phyloP scores from a whole-genome alignment of 2,329 filamentous ascomycete genomes.

The Berkeleyomyces basicola region DNA sequence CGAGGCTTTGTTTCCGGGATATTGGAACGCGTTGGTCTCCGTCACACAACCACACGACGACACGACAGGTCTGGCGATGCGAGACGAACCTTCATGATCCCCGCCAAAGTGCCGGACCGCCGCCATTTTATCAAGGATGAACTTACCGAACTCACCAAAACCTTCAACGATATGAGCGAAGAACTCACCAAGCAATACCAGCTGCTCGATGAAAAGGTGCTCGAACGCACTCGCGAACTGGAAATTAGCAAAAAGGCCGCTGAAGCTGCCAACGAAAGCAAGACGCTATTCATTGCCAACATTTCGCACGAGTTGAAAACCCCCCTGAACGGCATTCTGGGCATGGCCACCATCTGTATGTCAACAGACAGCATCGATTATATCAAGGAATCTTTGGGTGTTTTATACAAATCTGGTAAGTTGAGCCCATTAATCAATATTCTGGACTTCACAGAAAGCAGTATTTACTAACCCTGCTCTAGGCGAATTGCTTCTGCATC shows the following conservation, averaged over 20 bases:
- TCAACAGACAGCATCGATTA: conserved; percentile 65
- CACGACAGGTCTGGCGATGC: conserved; percentile 20
- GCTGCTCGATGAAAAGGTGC: conserved; percentile 68
- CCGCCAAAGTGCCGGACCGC: conserved; percentile 59
- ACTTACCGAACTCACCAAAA: conserved; percentile 62
- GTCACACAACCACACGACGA: conserved; percentile 16
- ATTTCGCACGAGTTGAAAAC: conserved; percentile 82
- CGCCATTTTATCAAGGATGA: conserved; percentile 71
- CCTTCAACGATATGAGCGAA: conserved; percentile 89
- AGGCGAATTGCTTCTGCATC: conserved; percentile 62
- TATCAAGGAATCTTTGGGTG: conserved; percentile 69
- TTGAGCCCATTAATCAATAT: background rate
- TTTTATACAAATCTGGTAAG: conserved; percentile 65
- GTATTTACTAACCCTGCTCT: conserved; percentile 8
- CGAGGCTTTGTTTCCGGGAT: conserved; percentile 10
- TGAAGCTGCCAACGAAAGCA: conserved; percentile 90
- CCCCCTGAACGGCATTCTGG: conserved; percentile 85
- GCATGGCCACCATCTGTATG: conserved; percentile 88
- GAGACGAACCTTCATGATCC: conserved; percentile 60
- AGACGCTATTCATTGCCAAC: conserved; percentile 94
- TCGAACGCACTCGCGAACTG: conserved; percentile 64
- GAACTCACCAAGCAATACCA: conserved; percentile 78
- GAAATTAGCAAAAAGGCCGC: conserved; percentile 83
- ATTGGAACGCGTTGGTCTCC: conserved; percentile 15
- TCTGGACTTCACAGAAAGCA: background rate